phyloP scores from a whole-genome alignment of 2,329 filamentous ascomycete species.

The Sodiomyces alkalinus region DNA sequence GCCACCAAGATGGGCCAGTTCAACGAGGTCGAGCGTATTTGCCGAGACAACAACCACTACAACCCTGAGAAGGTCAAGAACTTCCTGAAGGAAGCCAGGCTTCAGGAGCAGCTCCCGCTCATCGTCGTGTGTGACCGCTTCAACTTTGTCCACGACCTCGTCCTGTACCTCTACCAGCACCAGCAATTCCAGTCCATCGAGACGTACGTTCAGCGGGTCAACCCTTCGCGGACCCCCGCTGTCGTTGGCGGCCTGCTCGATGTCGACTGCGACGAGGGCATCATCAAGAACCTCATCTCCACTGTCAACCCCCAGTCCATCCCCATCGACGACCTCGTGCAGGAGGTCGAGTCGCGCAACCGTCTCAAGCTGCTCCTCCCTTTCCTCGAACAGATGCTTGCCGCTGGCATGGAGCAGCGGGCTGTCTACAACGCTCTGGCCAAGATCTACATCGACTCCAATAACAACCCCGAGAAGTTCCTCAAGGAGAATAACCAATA shows the following conservation, averaged over 20 bases:
- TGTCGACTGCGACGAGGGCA: conserved; percentile 90
- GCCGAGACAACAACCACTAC: conserved; percentile 79
- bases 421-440: conserved; percentile 94
- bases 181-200: conserved; percentile 99
- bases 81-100: conserved; percentile 90
- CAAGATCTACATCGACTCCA: conserved; percentile 98
- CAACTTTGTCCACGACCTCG: conserved; percentile 94
- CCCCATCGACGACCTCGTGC: conserved; percentile 85
- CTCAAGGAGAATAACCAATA: conserved; percentile 96
- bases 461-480: conserved; percentile 97
- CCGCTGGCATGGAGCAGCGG: conserved; percentile 85
- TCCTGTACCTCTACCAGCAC: conserved; percentile 95
- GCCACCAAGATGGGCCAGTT: conserved; percentile 88
- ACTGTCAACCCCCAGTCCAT: conserved; percentile 77
- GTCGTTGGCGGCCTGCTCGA: conserved; percentile 89
- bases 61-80: conserved; percentile 97
- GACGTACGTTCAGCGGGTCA: conserved; percentile 93
- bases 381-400: conserved; percentile 86
- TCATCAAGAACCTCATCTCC: conserved; percentile 81
- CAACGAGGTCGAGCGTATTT: conserved; percentile 93
- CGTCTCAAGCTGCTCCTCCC: conserved; percentile 87
- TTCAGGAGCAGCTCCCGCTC: conserved; percentile 83
- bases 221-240: conserved; percentile 77
- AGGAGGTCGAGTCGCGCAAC: conserved; percentile 91
- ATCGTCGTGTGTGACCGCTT: conserved; percentile 99